These are phyloP conservation scores for Dactylonectria estremocensis DNA, from an alignment of 2,329 filamentous ascomycete genomes.

Conservation along the genomic window DNA sequence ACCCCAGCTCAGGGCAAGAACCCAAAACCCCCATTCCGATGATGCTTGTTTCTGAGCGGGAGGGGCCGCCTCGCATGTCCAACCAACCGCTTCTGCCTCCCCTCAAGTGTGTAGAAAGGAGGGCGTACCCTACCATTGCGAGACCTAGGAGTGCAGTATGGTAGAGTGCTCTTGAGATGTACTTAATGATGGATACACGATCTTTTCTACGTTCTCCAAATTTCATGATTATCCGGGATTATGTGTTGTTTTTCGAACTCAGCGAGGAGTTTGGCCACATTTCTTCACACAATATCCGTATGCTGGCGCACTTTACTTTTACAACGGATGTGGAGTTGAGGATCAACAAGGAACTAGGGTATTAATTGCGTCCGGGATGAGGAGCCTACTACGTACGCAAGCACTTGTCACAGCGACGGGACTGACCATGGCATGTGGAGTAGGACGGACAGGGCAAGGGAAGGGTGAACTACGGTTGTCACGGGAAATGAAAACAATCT, in stretches of 20 bases:
- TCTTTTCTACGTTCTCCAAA: not conserved
- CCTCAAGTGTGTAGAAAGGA: slow-evolving; percentile 36
- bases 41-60: slow-evolving; percentile 32
- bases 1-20: slow-evolving; percentile 15
- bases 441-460: not conserved
- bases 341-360: slow-evolving; percentile 12
- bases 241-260: slow-evolving; percentile 2
- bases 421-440: slow-evolving; percentile 7
- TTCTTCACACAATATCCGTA: not conserved
- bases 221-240: not conserved
- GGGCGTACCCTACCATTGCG: slow-evolving; percentile 2
- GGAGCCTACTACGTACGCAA: slow-evolving; percentile 4
- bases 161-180: slow-evolving; percentile 21
- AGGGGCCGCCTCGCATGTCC: slow-evolving; percentile 9
- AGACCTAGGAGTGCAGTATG: slow-evolving; percentile 39
- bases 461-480: not conserved
- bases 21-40: slow-evolving; percentile 44
- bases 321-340: slow-evolving; percentile 9
- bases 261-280: slow-evolving; percentile 6
- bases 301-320: slow-evolving; percentile 5
- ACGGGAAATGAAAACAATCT: not conserved
- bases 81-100: slow-evolving; percentile 27
- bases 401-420: slow-evolving; percentile 17
- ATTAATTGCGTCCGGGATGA: slow-evolving; percentile 7
- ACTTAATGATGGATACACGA: not conserved